Evolutionary conservation across 768 basidiomycete genomes (phyloP), one percentile per base, ranked within the genome.

Genomic region (Rhizopogon vinicolor): DNA sequence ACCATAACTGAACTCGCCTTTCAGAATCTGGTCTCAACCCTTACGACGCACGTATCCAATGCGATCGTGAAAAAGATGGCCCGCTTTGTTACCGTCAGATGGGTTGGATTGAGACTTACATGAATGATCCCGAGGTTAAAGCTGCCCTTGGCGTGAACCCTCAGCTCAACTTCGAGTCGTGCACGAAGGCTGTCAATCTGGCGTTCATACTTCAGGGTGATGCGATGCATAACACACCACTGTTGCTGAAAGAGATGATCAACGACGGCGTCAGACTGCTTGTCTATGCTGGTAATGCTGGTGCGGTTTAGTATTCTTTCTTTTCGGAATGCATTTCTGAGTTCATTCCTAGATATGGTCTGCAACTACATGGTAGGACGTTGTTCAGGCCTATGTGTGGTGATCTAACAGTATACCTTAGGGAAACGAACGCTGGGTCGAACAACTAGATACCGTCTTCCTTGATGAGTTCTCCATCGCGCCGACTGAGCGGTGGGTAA

Each of bases 211-310:
- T 85, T 63, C 87, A 91, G 65, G 95, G 96, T 28, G 96, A 98
- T 65, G 83, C 85, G 8, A 84, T 89, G 79, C 91, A 87, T 65
- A 88, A 97, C 69, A 85, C 86, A 31, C 89, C 92, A 0, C 70
- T 73, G 33, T 77, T 97, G 8, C 76, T 98, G 9, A 87, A 91
- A 2, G 85, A 89, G 42, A 76, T 99, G 39, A 75, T 99, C 44
- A 80, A 93, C 49, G 82, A 85, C 41, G 95, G 93, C 5, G 77
- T 99, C 40, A 75, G 91, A 52, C 72, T 99, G 43, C 73, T 98
- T 31, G 84, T 98, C 41, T 98, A 97, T 65, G 93, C 94, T 56
- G 94, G 90, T 19, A 87, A 89, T 60, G 89, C 90, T 63, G 76
- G 88, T 87, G 60, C 58, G 82, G 45, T 16, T 22, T 8, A 4